phyloP scores from a whole-genome alignment of 345 rosid genomes.

The Dovyalis caffra region DNA sequence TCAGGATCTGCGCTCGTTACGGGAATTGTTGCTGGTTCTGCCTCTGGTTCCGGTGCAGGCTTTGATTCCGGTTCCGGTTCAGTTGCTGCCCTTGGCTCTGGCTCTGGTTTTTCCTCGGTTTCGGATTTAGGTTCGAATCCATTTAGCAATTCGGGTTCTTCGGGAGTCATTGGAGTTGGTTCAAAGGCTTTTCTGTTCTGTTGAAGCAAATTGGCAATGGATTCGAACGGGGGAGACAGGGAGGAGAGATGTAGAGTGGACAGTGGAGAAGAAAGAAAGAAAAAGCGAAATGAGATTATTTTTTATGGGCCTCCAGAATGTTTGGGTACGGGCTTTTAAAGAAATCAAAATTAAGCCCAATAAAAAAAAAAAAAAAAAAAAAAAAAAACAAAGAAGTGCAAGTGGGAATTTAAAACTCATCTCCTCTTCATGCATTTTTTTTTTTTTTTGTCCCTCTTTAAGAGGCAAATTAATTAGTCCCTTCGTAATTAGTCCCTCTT shows the following conservation, averaged over 20 bases:
- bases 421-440: no score
- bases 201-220: neutral
- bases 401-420: no score
- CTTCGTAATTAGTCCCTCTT: no score
- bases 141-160: constrained; percentile 46
- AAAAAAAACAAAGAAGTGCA: no score
- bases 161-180: constrained; percentile 38
- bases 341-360: neutral
- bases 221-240: neutral
- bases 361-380: no score
- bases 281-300: neutral
- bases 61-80: constrained; percentile 21
- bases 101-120: constrained; percentile 18
- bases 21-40: constrained; percentile 4
- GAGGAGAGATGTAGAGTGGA: no score
- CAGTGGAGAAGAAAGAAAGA: neutral
- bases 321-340: neutral
- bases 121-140: constrained; percentile 32
- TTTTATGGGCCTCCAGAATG: neutral
- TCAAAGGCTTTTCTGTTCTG: neutral
- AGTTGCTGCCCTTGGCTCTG: constrained; percentile 13
- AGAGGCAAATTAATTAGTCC: no score
- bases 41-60: constrained; percentile 9
- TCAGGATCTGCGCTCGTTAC: constrained; percentile 42
- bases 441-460: no score